Percentiles rank a stretch among this genome's conserved stretches.
phyloP scores from a whole-genome alignment of 305 asterid species.

The Ajuga reptans region DNA sequence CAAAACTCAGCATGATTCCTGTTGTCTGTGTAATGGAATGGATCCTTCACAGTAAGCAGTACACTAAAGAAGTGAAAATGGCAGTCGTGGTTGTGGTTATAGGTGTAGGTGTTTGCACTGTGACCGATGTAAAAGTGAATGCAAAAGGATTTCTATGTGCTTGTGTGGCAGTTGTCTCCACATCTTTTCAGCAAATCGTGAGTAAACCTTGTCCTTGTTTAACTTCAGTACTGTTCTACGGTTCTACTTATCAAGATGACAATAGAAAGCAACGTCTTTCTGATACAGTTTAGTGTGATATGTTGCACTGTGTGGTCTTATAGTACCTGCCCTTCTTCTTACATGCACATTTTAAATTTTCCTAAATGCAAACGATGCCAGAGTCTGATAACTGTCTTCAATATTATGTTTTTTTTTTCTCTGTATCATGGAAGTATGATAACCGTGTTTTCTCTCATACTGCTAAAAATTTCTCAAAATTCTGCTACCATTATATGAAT shows the following conservation, averaged over 20 bases:
- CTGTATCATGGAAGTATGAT: background rate
- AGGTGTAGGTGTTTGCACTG: conserved; percentile 96
- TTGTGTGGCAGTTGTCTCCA: conserved; percentile 78
- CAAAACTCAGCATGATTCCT: conserved; percentile 94
- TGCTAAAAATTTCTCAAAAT: background rate
- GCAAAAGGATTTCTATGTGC: conserved; percentile 77
- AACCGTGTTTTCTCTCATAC: background rate
- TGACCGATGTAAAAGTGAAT: conserved; percentile 85
- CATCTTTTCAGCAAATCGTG: conserved; percentile 87
- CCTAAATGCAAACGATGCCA: background rate
- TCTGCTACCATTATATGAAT: background rate
- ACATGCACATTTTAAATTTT: background rate
- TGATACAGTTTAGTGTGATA: background rate
- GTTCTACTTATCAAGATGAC: conserved; percentile 2
- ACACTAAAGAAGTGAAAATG: conserved; percentile 67
- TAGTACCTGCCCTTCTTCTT: background rate
- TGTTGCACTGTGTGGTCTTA: background rate
- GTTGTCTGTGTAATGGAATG: conserved; percentile 91
- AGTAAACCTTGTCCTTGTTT: conserved; percentile 29
- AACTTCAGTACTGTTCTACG: background rate
- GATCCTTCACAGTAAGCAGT: conserved; percentile 76
- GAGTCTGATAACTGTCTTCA: conserved; percentile 10
- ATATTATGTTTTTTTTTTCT: no score
- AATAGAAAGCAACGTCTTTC: background rate
- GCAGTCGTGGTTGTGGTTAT: conserved; percentile 82